These are phyloP conservation scores for Fallopia convolvulus DNA, from an alignment of 148 eudicot genomes.

Conservation along the genomic window DNA sequence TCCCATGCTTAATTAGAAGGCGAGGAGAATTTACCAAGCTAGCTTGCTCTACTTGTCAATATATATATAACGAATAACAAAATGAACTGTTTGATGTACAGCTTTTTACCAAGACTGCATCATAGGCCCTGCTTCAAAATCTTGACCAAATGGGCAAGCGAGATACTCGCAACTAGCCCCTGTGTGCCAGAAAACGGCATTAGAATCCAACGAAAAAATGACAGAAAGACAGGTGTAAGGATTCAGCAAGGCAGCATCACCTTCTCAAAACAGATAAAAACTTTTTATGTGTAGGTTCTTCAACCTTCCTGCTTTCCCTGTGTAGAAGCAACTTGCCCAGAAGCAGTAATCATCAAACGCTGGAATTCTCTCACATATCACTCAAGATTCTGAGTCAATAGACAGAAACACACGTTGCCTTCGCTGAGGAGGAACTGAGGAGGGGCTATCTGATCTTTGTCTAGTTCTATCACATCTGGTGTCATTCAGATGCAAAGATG, in stretches of 20 bases:
- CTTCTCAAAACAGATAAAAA: background rate
- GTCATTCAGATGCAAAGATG: slow-evolving; percentile 47
- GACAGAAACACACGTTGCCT: slow-evolving; percentile 57
- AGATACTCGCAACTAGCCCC: background rate
- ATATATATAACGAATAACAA: background rate
- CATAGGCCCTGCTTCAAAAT: background rate
- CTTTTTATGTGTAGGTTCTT: background rate
- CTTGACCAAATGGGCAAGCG: background rate
- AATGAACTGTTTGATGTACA: background rate
- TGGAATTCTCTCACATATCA: background rate
- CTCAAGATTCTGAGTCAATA: slow-evolving; percentile 45
- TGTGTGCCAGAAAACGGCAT: background rate
- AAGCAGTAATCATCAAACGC: no score
- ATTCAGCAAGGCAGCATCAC: background rate
- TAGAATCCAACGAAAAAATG: background rate
- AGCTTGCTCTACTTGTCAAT: background rate
- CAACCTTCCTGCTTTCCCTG: background rate
- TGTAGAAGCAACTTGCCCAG: background rate
- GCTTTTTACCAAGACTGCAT: background rate
- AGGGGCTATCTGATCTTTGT: slow-evolving; percentile 68
- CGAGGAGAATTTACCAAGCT: background rate
- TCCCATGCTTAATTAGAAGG: background rate
- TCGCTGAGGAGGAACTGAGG: slow-evolving; percentile 56
- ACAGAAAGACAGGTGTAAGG: background rate
- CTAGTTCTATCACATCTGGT: slow-evolving; percentile 48